Evolutionary conservation across 257 asterid species (phyloP), one percentile per base, ranked within the genome.

Genomic region (Solanum peruvianum): DNA sequence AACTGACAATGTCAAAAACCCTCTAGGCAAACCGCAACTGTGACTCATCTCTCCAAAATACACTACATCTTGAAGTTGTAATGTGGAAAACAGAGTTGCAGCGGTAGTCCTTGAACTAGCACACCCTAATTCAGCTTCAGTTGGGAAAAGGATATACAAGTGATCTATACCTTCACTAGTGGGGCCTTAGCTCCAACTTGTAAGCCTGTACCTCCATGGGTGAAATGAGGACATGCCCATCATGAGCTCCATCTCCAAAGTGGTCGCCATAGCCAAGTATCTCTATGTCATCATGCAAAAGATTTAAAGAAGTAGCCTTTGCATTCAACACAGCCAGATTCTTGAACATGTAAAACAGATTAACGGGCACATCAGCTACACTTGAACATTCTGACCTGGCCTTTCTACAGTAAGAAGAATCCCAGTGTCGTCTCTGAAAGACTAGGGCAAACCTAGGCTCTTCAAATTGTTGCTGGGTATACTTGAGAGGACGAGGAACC

Each of bases 161-260:
- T 9, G 45, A 7, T 84, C 78, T 62, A 33, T 69, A 45, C 31
- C 66, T 31, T 89, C 87, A 89, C 67, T 91, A 88, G 62, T 77
- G 93, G 27, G 94, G 96, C 87, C 90, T 91, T 77, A 96, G 85
- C 64, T 91, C 96, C 91, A 97, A 87, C 90, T 93, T 96, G 90
- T 97, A 97, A 89, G 99, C 95, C 90, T 97, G 99, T 90, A 97
- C 90, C 89, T 97, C 99, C 99, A 96, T 96, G 83, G 98, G 99
- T 86, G 98, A 89, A 62, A 97, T 94, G 45, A 97, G 90, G 69
- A 97, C 87, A 45, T 95, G 96, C 66, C 98, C 99, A 78, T 97
- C 99, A 80, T 87, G 94, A 71, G 98, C 98, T 78, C 95, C 98
- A 77, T 91, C 92, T 87, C 90, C 92, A 78, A 96, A 94, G 35